A percentile compares a stretch with the other conserved stretches of the same genome.
Conservation (phyloP, 2,329 filamentous ascomycete genomes). For the Fusarium decemcellulare region DNA sequence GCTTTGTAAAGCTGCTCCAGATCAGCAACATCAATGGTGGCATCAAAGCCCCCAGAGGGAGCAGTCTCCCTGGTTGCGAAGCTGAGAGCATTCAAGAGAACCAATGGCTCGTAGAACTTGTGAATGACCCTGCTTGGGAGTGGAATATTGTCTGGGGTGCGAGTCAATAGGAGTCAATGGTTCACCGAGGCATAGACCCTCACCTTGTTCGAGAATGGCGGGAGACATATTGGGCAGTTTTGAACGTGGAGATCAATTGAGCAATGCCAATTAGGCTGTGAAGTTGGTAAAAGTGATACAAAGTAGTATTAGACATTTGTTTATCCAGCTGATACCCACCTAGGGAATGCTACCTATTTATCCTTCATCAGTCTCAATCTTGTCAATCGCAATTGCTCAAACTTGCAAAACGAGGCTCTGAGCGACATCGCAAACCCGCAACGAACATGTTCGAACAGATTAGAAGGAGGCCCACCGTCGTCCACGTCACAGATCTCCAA, state of each 20-base stretch:
- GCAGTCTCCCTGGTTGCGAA: not conserved
- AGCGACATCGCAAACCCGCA: not conserved
- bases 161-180: not conserved
- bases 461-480: constrained; percentile 16
- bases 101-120: constrained; percentile 29
- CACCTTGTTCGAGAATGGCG: constrained; percentile 3
- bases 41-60: not conserved
- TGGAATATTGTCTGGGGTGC: not conserved
- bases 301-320: no score
- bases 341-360: not conserved
- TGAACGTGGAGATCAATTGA: not conserved
- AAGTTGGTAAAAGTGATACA: not conserved
- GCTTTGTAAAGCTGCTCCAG: constrained; percentile 20
- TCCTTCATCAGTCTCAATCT: not conserved
- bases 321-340: no score
- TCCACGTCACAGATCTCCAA: constrained; percentile 15
- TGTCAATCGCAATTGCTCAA: not conserved
- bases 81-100: constrained; percentile 22
- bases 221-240: not conserved
- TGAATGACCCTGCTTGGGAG: not conserved
- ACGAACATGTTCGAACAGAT: constrained; percentile 19
- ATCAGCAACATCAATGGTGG: constrained; percentile 11
- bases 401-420: not conserved
- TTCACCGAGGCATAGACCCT: not conserved
- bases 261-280: not conserved